Base-by-base conservation (phyloP, 495 filamentous ascomycete species). In the Rusavskia elegans region DNA sequence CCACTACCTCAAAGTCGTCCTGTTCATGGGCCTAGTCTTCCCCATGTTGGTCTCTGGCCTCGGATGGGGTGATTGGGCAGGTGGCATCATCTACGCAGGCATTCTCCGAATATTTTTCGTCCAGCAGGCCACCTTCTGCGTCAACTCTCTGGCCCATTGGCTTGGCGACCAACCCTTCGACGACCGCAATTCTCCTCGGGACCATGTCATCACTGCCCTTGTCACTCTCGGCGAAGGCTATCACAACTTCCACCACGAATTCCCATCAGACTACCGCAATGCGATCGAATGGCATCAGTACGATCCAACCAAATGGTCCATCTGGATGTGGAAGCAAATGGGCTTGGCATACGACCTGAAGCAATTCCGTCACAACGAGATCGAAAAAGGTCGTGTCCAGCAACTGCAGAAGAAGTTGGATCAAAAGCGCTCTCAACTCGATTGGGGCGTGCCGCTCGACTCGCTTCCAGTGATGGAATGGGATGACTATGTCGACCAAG, bases 161-260 rank as follows among this genome's bases (percentile, higher is more conserved):
- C 85, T 98, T 63, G 92, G 92, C 56, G 92, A 98, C 64, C 92
- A 98, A 71, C 92, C 92, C 49, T 98, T 98, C 68, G 92, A 98
- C 56, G 92, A 98, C 79, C 88, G 89, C 68, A 96, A 98, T 81
- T 92, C 85, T 52, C 92, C 92, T 56, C 85, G 92, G 63, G 92
- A 98, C 64, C 92, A 96, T 68, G 79, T 95, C 63, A 82, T 98
- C 68, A 98, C 92, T 42, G 92, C 92, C 46, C 71, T 98, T 13
- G 85, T 93, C 52, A 98, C 92, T 45, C 87, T 98, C 29, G 92
- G 92, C 48, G 92, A 98, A 68, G 92, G 92, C 49, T 98, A 98
- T 74, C 55, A 97, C 78, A 95, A 95, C 75, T 98, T 98, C 81
- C 92, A 98, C 75, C 92, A 98, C 77, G 92, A 98, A 65, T 98